Conservation (phyloP, 495 filamentous ascomycete genomes). For the Jackrogersella minutella region DNA sequence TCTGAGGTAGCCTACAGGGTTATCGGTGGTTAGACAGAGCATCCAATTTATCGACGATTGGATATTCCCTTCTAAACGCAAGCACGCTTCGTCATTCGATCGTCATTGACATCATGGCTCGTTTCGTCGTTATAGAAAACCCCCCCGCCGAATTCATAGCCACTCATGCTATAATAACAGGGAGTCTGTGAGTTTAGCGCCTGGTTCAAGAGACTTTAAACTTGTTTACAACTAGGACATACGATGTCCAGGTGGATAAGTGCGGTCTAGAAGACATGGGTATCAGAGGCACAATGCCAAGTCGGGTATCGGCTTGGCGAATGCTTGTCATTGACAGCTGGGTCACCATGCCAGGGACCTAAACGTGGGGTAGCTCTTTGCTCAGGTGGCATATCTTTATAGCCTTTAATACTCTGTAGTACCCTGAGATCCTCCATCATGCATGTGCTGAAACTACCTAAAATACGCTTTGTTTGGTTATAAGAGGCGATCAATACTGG, state of each 20-base stretch:
- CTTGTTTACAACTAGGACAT: not conserved
- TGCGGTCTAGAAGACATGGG: conserved; percentile 11
- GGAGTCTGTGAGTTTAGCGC: conserved; percentile 14
- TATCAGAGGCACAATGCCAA: conserved; percentile 34
- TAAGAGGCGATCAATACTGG: not conserved
- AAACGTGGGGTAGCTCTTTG: conserved; percentile 28
- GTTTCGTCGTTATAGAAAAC: conserved; percentile 15
- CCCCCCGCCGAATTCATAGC: not conserved
- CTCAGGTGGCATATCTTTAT: not conserved
- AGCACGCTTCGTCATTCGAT: conserved; percentile 21
- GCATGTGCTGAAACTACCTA: not conserved
- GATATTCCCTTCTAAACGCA: not conserved
- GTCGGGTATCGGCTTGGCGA: conserved; percentile 43
- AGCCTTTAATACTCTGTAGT: not conserved
- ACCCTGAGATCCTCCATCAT: conserved; percentile 7
- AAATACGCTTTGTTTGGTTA: not conserved
- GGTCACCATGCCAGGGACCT: conserved; percentile 13
- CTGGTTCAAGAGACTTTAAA: conserved; percentile 11
- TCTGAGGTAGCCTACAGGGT: conserved; percentile 3
- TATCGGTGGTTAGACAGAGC: not conserved
- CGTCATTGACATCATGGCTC: conserved; percentile 27
- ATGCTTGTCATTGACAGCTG: conserved; percentile 39
- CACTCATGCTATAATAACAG: conserved; percentile 4
- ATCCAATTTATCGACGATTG: not conserved
- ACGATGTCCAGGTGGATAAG: conserved; percentile 14